Evolutionary conservation across 2,329 filamentous ascomycete species (phyloP).

Genomic region (Sphaerulina vaccinii): DNA sequence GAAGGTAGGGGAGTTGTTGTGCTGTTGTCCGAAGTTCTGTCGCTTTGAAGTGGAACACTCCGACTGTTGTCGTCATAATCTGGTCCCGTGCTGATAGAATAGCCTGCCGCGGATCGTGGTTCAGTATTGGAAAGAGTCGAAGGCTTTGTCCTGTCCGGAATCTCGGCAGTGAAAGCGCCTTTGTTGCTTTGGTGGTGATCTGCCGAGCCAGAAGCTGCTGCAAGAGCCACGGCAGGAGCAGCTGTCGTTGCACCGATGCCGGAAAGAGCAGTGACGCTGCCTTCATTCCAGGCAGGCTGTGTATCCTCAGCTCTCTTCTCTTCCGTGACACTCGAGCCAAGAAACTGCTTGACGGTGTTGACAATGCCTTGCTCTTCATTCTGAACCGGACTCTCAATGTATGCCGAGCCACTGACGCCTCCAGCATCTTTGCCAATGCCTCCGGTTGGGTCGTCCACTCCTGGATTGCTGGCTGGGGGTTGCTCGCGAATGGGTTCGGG

Average conservation of each 20-base stretch:
- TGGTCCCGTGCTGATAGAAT: not conserved
- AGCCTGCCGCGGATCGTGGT: not conserved
- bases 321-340: constrained; percentile 23
- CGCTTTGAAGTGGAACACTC: not conserved
- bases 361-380: constrained; percentile 23
- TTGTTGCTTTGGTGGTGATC: constrained; percentile 2
- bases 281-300: constrained; percentile 11
- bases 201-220: constrained; percentile 12
- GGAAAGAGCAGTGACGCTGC: constrained; percentile 6
- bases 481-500: constrained; percentile 10
- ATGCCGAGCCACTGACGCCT: constrained; percentile 25
- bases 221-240: constrained; percentile 15
- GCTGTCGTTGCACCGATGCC: constrained; percentile 12
- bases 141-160: constrained; percentile 13
- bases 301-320: constrained; percentile 18
- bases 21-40: not conserved
- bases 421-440: constrained; percentile 23
- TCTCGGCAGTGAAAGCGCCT: constrained; percentile 16
- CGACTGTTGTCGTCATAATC: not conserved
- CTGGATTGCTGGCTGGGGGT: constrained; percentile 27
- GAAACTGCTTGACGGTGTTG: constrained; percentile 25
- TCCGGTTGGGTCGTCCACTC: constrained; percentile 20
- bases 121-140: not conserved
- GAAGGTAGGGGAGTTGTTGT: not conserved
- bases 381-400: constrained; percentile 23